Base-by-base conservation (phyloP, 2,329 filamentous ascomycete genomes). In the Dothistroma pini region DNA sequence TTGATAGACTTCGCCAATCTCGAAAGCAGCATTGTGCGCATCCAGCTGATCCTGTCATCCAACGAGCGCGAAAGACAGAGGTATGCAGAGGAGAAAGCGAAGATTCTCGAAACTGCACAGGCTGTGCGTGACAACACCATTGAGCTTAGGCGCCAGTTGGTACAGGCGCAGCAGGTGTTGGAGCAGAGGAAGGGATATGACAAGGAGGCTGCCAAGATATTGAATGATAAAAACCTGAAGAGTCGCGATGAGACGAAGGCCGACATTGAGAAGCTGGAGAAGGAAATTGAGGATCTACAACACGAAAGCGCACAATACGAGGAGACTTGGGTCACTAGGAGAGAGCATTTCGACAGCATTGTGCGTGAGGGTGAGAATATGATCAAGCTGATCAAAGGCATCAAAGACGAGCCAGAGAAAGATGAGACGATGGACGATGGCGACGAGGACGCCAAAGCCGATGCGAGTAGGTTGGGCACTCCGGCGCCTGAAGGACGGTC, bases 331-430 rank as follows among this genome's bases (percentile, higher is more conserved):
- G 81, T 84, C 48, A 92, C 96, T 76, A 83, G 93, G 44, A 82
- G 89, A 64, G 89, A 91, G 68, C 91, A 96, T 76, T 96, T 97
- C 75, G 90, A 88, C 60, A 84, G 86, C 59, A 93, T 97, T 70
- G 90, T 96, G 73, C 90, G 93, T 62, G 93, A 97, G 78, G 91
- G 91, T n/a, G 89, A 90, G 84, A 83, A 90, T 65, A 83, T 97
- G 74, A 82, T 93, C 60, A 83, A 90, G 54, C 82, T 96, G 74
- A 96, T 97, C 71, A 87, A 92, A 63, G 93, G 96, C 71, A 93
- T 97, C 80, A 96, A 96, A 78, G 93, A 96, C 74, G 84, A 91
- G 58, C 91, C 96, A 66, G 84, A 80, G 16, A 87, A 83, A 63
- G 81, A 78, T 4, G 81, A 88, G 67, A 86, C 87, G 29, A 78